These are phyloP conservation scores for Annulohypoxylon moriforme DNA, from an alignment of 495 filamentous ascomycete species.

Conservation along the genomic window DNA sequence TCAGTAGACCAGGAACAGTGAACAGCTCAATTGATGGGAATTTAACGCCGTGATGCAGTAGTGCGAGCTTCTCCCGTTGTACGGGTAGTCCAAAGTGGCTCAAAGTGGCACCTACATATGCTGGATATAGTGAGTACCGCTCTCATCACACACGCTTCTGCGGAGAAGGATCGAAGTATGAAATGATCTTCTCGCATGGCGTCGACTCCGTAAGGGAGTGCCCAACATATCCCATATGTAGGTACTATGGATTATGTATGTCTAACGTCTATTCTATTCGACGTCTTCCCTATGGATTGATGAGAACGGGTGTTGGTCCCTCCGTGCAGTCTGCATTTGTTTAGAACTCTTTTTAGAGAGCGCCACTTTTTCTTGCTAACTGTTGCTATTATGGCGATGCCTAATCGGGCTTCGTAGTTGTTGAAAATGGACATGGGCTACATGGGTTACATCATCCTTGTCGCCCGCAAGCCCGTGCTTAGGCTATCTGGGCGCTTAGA, in stretches of 20 bases:
- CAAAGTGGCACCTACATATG: slow-evolving; percentile 24
- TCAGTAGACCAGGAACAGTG: slow-evolving; percentile 25
- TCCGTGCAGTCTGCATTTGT: slow-evolving; percentile 36
- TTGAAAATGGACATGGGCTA: slow-evolving; percentile 28
- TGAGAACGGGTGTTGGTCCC: slow-evolving; percentile 32
- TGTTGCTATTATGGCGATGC: slow-evolving; percentile 38
- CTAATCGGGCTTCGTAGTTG: slow-evolving; percentile 36
- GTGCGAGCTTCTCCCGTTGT: slow-evolving; percentile 32
- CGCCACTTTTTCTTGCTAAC: slow-evolving; percentile 40
- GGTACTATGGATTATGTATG: neutral
- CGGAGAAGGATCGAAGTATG: slow-evolving; percentile 46
- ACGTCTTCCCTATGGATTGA: slow-evolving; percentile 25
- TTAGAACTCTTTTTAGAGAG: slow-evolving; percentile 18
- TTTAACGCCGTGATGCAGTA: slow-evolving; percentile 34
- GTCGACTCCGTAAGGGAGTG: slow-evolving; percentile 30
- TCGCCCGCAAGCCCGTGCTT: slow-evolving; percentile 32
- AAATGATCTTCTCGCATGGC: slow-evolving; percentile 39
- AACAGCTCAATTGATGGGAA: slow-evolving; percentile 21
- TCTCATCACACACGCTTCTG: slow-evolving; percentile 39
- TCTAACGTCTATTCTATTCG: slow-evolving; percentile 21
- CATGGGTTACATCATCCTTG: slow-evolving; percentile 28
- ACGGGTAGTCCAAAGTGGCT: slow-evolving; percentile 26
- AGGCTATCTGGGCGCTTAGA: slow-evolving; percentile 48
- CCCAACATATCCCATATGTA: slow-evolving; percentile 19
- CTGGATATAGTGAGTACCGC: neutral